These are phyloP conservation scores for Fusarium sp. DNA, from an alignment of 2,329 filamentous ascomycete species.

Conservation along the genomic window DNA sequence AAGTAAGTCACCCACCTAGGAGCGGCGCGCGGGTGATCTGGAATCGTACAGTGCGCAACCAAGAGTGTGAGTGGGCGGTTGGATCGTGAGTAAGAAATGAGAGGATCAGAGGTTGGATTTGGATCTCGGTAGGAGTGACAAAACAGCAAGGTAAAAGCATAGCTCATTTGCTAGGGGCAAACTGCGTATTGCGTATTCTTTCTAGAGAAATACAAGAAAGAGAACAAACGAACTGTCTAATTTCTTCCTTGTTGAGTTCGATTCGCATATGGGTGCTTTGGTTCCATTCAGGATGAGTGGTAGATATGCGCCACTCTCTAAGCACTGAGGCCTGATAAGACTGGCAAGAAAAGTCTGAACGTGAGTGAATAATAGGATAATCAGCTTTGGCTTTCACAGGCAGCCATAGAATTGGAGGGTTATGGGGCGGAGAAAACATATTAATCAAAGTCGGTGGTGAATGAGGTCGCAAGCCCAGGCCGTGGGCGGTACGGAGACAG, in stretches of 20 bases:
- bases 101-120: conserved; percentile 30
- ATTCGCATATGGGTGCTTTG: neutral
- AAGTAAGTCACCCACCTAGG: conserved; percentile 41
- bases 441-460: conserved; percentile 37
- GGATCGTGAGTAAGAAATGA: conserved; percentile 42
- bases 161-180: neutral
- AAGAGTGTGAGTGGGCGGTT: conserved; percentile 35
- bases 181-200: neutral
- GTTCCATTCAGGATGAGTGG: conserved; percentile 25
- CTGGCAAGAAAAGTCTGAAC: neutral
- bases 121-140: conserved; percentile 6
- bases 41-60: conserved; percentile 45
- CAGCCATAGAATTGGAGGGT: conserved; percentile 21
- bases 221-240: neutral
- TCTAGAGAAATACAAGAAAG: neutral
- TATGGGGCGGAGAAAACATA: conserved; percentile 34
- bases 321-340: conserved; percentile 11
- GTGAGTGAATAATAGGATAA: neutral
- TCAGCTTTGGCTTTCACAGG: conserved; percentile 5
- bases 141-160: neutral
- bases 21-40: conserved; percentile 44
- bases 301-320: conserved; percentile 18
- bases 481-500: conserved; percentile 42
- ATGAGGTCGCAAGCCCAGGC: conserved; percentile 37
- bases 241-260: conserved; percentile 1